Evolutionary conservation across 495 filamentous ascomycete genomes (phyloP), one percentile per base, ranked within the genome.

Genomic region (Neurospora discreta): DNA sequence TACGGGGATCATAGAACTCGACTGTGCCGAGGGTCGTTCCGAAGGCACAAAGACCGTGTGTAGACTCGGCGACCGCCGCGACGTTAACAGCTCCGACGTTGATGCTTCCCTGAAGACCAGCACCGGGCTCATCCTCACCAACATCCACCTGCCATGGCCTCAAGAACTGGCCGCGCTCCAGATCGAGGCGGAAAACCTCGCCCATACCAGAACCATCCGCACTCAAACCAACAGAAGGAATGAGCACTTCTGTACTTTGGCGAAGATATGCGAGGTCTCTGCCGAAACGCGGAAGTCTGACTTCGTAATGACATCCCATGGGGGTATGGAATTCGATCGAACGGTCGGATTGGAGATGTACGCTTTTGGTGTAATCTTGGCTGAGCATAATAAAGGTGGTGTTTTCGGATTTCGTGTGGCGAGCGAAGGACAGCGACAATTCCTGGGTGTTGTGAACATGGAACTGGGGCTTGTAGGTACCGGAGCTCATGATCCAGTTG

Each of bases 401-500:
- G 77, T 98, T 99, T n/a, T 98, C 87, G 5, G 93, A 90, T 26
- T 91, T 90, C 0, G 96, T 98, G 80, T 99, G 96, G 20, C 95
- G 91, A 15, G 95, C 88, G 81, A 90, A 99, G 9, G 93, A 97
- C 1, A 99, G 86, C 3, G 96, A 94, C 7, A 98, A 85, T 74
- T 98, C 94, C 43, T 94, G 93, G 18, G 98, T 87, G 76, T 97
- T 91, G 78, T 99, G 97, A 7, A 92, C 92, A 79, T 98, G 95
- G 73, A 98, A 97, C 80, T 98, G 95, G 8, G 95, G 96, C 76
- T 99, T 98, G 83, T 99, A 86, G 79, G 82, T 88, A 87, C 95
- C 95, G 74, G 95, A 96, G 75, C 93, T 97, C 92, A 98, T 96
- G 11, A 97, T 93, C 92, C 95, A 99, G 77, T 98, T 90, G 42